A percentile compares a stretch with the other conserved stretches of the same genome.
Evolutionary conservation across 176 grass and related monocot genomes (phyloP).

Genomic region (Triticum urartu): DNA sequence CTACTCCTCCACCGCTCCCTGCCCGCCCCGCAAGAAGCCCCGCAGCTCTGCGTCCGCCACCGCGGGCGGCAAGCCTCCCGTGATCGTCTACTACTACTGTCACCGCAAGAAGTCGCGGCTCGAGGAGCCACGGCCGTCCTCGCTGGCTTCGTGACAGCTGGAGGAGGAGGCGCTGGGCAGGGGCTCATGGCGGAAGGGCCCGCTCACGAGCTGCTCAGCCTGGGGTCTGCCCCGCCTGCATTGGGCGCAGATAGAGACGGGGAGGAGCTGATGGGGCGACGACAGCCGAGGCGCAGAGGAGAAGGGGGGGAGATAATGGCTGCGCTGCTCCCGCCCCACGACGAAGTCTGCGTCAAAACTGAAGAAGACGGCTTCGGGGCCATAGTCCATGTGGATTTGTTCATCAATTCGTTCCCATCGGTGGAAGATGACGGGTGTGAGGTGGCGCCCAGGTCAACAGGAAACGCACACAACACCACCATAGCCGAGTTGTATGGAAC

Average conservation of each 20-base stretch:
- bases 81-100: conserved; percentile 44
- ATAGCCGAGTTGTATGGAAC: too few relatives aligned
- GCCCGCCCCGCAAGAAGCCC: conserved; percentile 44
- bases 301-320: neutral
- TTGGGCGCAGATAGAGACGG: conserved; percentile 14
- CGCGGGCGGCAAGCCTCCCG: neutral
- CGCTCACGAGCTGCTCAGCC: conserved; percentile 45
- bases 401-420: too few relatives aligned
- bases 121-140: neutral
- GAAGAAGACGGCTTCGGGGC: too few relatives aligned
- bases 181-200: conserved; percentile 30
- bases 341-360: too few relatives aligned
- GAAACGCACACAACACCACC: too few relatives aligned
- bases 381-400: too few relatives aligned
- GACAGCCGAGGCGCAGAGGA: conserved; percentile 16
- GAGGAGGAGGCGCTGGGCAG: conserved; percentile 3
- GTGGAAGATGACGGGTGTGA: too few relatives aligned
- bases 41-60: neutral
- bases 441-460: too few relatives aligned
- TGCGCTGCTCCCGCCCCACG: too few relatives aligned
- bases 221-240: conserved; percentile 35
- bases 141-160: neutral
- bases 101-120: conserved; percentile 33
- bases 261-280: too few relatives aligned
- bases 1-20: conserved; percentile 62